Evolutionary conservation across 1,284 basidiomycete species (phyloP).

Genomic region (Phylloporus sp.): DNA sequence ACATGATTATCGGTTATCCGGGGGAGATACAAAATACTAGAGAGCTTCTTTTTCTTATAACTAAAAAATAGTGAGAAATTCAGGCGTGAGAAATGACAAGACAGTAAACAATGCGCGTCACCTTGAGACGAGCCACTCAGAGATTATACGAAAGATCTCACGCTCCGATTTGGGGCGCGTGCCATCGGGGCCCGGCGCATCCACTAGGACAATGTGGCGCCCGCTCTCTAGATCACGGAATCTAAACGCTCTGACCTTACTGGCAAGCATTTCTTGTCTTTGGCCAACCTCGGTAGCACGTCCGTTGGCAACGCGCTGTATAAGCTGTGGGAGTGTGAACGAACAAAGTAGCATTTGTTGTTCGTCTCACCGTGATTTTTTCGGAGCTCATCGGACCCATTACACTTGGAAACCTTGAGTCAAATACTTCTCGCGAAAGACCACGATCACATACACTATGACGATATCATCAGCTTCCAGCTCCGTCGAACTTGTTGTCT

Average conservation of each 20-base stretch:
- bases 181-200: constrained; percentile 31
- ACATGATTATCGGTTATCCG: constrained; percentile 56
- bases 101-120: no score
- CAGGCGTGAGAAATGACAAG: background rate
- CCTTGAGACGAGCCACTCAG: constrained; percentile 30
- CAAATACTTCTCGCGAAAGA: background rate
- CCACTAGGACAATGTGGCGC: constrained; percentile 25
- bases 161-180: constrained; percentile 25
- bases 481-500: constrained; percentile 1
- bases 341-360: no score
- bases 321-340: constrained; percentile 30
- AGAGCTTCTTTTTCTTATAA: constrained; percentile 42
- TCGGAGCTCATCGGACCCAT: constrained; percentile 37
- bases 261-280: constrained; percentile 26
- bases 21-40: constrained; percentile 59
- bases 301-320: constrained; percentile 27
- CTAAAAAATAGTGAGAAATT: constrained; percentile 28
- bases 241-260: constrained; percentile 15
- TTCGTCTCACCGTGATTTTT: constrained; percentile 31
- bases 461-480: constrained; percentile 21
- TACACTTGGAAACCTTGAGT: constrained; percentile 17
- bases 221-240: constrained; percentile 13
- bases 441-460: constrained; percentile 31
- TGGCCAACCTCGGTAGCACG: constrained; percentile 16
- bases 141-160: constrained; percentile 34